These are phyloP conservation scores for Pyracantha coccinea DNA, from an alignment of 331 rosid genomes.

Conservation along the genomic window DNA sequence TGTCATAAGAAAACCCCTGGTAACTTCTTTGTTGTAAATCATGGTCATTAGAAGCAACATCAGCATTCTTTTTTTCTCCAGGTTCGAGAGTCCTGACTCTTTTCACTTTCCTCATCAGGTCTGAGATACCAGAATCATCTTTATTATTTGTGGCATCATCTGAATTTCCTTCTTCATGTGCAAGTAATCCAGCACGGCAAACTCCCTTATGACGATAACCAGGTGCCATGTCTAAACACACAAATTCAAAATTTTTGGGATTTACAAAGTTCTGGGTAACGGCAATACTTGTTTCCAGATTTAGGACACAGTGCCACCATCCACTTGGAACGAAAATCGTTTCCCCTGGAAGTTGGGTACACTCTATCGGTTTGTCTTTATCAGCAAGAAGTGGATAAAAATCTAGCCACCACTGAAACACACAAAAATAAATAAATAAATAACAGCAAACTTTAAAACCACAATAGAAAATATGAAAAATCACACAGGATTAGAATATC, in stretches of 20 bases:
- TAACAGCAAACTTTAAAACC: not conserved
- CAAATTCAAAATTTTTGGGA: slow-evolving; percentile 80
- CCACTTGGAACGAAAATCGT: slow-evolving; percentile 96
- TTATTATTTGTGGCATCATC: slow-evolving; percentile 36
- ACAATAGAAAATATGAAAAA: not conserved
- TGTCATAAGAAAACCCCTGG: slow-evolving; percentile 73
- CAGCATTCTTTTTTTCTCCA: slow-evolving; percentile 29
- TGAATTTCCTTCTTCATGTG: slow-evolving; percentile 52
- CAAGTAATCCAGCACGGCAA: slow-evolving; percentile 94
- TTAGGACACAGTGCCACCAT: slow-evolving; percentile 99
- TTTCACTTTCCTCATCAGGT: slow-evolving; percentile 61
- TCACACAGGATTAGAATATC: slow-evolving; percentile 7
- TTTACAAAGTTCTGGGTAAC: slow-evolving; percentile 92
- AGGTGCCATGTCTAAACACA: slow-evolving; percentile 98
- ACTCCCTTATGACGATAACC: slow-evolving; percentile 95
- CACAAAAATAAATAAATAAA: not conserved
- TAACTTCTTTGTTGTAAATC: slow-evolving; percentile 33
- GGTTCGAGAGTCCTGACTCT: slow-evolving; percentile 47
- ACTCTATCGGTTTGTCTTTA: slow-evolving; percentile 95
- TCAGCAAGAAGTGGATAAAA: slow-evolving; percentile 96
- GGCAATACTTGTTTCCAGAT: slow-evolving; percentile 88
- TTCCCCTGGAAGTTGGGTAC: slow-evolving; percentile 95
- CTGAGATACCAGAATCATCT: slow-evolving; percentile 24
- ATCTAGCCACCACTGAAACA: slow-evolving; percentile 95
- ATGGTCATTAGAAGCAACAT: slow-evolving; percentile 41